Percentiles rank a stretch among this genome's conserved stretches.
These are phyloP conservation scores for Aspergillus arachidicola DNA, from an alignment of 2,329 filamentous ascomycete species.

Conservation along the genomic window DNA sequence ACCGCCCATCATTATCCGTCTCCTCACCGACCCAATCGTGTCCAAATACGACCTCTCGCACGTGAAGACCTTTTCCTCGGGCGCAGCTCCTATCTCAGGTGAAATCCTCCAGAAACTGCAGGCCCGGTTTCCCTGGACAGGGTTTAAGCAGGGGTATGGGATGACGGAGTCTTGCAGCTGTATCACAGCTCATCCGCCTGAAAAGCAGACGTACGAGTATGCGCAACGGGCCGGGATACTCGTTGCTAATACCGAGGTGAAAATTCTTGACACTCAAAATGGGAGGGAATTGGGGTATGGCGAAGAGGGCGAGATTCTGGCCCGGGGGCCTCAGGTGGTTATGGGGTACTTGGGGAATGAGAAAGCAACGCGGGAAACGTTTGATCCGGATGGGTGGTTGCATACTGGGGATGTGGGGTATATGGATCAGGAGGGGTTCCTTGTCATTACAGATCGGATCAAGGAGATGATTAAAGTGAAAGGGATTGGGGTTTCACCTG, in stretches of 20 bases:
- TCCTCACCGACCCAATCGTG: slow-evolving; percentile 54
- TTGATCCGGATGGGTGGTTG: slow-evolving; percentile 61
- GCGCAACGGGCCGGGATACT: neutral
- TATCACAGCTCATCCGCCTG: slow-evolving; percentile 40
- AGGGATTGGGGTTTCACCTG: slow-evolving; percentile 58
- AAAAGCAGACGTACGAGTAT: neutral
- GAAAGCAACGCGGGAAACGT: slow-evolving; percentile 68
- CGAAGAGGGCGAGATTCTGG: slow-evolving; percentile 64
- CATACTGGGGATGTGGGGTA: slow-evolving; percentile 69
- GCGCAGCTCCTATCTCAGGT: slow-evolving; percentile 60
- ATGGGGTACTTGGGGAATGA: slow-evolving; percentile 76
- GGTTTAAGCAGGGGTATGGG: slow-evolving; percentile 68
- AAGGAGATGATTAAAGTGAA: slow-evolving; percentile 73
- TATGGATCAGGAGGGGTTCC: slow-evolving; percentile 58
- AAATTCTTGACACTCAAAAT: neutral
- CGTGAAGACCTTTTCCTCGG: slow-evolving; percentile 60
- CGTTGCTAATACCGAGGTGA: neutral
- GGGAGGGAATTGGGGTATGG: slow-evolving; percentile 40
- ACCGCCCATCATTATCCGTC: slow-evolving; percentile 62
- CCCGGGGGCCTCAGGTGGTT: slow-evolving; percentile 70
- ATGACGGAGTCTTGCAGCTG: slow-evolving; percentile 69
- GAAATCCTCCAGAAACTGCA: slow-evolving; percentile 61
- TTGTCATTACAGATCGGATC: slow-evolving; percentile 59
- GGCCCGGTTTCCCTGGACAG: slow-evolving; percentile 56
- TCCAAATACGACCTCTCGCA: slow-evolving; percentile 58